Base-by-base conservation (phyloP, 345 rosid species). In the Citrus reticulata region DNA sequence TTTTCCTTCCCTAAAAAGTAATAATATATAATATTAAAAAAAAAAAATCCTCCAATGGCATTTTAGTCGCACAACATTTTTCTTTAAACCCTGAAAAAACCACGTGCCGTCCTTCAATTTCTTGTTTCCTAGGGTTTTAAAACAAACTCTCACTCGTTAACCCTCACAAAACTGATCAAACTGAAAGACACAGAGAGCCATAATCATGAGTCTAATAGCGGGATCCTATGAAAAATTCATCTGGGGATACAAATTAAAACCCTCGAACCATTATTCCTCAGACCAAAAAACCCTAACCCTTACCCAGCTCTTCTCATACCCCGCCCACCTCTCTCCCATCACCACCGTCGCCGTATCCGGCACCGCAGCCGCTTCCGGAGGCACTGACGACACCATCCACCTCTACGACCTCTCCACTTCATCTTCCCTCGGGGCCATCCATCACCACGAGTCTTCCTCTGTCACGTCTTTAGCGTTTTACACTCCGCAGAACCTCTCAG, bases 141-240 rank as follows among this genome's bases (percentile, higher is more conserved):
- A 46, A 54, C 1, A 54, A 54, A 17, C 7, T 32, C n/a, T 8
- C 24, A 34, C 19, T 9, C 32, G 20, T 16, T 16, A 17, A 20
- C 5, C 29, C n/a, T 2, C 4, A 66, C n/a, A 5, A 20, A 66
- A 3, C 22, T 66, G 70, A 35, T 66, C 78, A 13, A 24, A 32
- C 22, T 13, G 6, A 59, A 4, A 19, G 22, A 14, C 40, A 27
- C 20, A 10, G n/a, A 54, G 8, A 29, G 7, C 35, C n/a, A 6
- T 10, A 32, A 67, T 72, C 74, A 92, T 91, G 98, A 88, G 91
- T 67, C 76, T 95, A 32, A 86, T 95, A 42, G 97, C 99, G 57
- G 99, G 99, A 7, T 92, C 98, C 16, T 93, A 95, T 80, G 99
- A 95, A 87, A 89, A 88, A 79, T 92, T 86, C 87, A 89, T 95